Evolutionary conservation across 352 stramenopile species (phyloP).

Genomic region (Pythium folliculosum): DNA sequence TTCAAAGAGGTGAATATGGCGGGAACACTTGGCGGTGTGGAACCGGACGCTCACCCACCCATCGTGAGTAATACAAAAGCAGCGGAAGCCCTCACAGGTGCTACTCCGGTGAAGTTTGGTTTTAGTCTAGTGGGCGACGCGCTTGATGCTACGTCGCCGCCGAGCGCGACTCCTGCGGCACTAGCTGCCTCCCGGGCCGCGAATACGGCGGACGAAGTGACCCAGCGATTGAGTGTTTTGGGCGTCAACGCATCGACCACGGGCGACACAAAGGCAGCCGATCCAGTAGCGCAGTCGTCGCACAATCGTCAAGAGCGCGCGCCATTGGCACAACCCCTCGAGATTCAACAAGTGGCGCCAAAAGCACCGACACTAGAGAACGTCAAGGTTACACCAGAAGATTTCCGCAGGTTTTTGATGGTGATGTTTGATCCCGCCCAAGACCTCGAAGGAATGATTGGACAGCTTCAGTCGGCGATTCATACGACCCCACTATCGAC

Average conservation of each 20-base stretch:
- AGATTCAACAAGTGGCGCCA: not conserved
- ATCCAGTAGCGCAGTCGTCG: not conserved
- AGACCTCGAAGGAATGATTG: conserved; percentile 59
- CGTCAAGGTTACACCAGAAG: conserved; percentile 23
- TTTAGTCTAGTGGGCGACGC: not conserved
- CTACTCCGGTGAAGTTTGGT: too few relatives aligned
- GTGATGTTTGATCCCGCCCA: conserved; percentile 56
- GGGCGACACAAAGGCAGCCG: not conserved
- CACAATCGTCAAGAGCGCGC: not conserved
- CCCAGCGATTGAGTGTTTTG: conserved; percentile 6
- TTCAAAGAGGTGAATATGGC: conserved; percentile 49
- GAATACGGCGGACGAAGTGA: conserved; percentile 19
- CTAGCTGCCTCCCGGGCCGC: not conserved
- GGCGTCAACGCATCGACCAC: not conserved
- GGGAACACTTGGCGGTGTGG: not conserved
- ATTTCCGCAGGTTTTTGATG: conserved; percentile 48
- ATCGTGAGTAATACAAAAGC: not conserved
- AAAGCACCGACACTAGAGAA: conserved; percentile 6
- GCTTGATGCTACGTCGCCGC: not conserved
- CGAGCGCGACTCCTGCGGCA: not conserved
- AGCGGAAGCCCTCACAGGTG: not conserved
- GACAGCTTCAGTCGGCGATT: conserved; percentile 43
- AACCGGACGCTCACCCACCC: not conserved
- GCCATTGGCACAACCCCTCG: not conserved
- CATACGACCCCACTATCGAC: conserved; percentile 37